A percentile compares a stretch with the other conserved stretches of the same genome.
Evolutionary conservation across 2,329 filamentous ascomycete genomes (phyloP).

Genomic region (Diaporthe humulicola): DNA sequence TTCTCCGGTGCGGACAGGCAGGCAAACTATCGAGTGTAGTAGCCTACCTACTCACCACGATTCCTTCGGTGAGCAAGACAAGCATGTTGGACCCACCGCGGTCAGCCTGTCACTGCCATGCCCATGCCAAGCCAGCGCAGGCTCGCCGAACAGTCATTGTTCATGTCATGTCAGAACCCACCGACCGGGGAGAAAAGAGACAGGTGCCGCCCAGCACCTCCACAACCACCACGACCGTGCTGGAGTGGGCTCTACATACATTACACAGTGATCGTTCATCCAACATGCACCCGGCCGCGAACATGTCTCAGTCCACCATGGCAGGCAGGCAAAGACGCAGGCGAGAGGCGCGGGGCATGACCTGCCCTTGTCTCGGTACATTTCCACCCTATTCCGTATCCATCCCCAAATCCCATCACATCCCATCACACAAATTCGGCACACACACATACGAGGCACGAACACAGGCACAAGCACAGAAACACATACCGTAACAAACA

Average conservation of each 20-base stretch:
- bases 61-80: neutral
- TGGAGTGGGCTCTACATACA: neutral
- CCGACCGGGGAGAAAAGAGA: neutral
- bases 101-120: neutral
- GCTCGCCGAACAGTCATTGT: neutral
- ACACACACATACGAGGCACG: neutral
- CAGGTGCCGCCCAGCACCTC: no score
- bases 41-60: neutral
- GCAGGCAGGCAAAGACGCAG: neutral
- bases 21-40: no score
- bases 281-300: neutral
- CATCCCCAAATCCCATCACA: neutral
- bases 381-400: neutral
- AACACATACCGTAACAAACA: neutral
- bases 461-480: neutral
- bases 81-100: constrained; percentile 20
- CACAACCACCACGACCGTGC: neutral
- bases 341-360: neutral
- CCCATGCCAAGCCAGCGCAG: neutral
- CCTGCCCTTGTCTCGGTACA: constrained; percentile 3
- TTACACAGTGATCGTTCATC: neutral
- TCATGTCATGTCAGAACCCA: constrained; percentile 31
- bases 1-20: neutral
- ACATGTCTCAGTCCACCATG: constrained; percentile 5
- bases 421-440: neutral